A percentile compares a stretch with the other conserved stretches of the same genome.
Conservation (phyloP, 139 green algal species). For the Chlorella sorokiniana region DNA sequence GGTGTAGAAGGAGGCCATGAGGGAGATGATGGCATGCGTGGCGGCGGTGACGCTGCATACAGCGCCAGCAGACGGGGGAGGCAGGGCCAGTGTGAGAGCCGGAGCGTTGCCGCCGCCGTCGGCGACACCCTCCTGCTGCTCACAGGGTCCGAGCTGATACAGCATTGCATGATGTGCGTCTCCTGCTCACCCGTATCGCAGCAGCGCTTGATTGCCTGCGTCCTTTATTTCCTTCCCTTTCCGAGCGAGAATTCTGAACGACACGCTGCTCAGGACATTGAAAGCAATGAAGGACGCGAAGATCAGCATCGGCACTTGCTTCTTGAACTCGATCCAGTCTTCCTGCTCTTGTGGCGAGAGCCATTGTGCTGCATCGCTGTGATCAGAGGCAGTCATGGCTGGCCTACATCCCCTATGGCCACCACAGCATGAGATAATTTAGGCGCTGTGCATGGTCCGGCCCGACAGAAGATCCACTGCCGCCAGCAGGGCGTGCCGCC, state of each 20-base stretch:
- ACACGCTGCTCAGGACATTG: neutral
- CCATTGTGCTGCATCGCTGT: neutral
- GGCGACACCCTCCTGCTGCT: neutral
- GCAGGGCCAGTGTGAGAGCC: neutral
- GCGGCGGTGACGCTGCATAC: conserved; percentile 7
- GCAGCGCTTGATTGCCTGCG: neutral
- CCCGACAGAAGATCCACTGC: too few relatives aligned
- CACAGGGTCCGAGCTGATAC: too few relatives aligned
- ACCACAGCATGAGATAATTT: too few relatives aligned
- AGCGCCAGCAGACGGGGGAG: too few relatives aligned
- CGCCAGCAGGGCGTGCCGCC: too few relatives aligned
- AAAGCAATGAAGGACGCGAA: conserved; percentile 28
- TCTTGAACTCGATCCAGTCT: neutral
- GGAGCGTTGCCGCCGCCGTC: neutral
- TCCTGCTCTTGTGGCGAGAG: neutral
- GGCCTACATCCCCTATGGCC: too few relatives aligned
- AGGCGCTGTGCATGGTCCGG: too few relatives aligned
- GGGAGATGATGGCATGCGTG: conserved; percentile 11
- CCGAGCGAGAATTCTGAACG: neutral
- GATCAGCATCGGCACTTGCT: neutral
- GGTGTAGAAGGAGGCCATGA: conserved; percentile 1
- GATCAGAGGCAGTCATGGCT: neutral
- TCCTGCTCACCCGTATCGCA: conserved; percentile 23
- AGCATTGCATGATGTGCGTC: too few relatives aligned
- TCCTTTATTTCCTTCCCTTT: neutral